Evolutionary conservation across 176 grass and related monocot species (phyloP), one percentile per base, ranked within the genome.

Genomic region (Panicum miliaceum): DNA sequence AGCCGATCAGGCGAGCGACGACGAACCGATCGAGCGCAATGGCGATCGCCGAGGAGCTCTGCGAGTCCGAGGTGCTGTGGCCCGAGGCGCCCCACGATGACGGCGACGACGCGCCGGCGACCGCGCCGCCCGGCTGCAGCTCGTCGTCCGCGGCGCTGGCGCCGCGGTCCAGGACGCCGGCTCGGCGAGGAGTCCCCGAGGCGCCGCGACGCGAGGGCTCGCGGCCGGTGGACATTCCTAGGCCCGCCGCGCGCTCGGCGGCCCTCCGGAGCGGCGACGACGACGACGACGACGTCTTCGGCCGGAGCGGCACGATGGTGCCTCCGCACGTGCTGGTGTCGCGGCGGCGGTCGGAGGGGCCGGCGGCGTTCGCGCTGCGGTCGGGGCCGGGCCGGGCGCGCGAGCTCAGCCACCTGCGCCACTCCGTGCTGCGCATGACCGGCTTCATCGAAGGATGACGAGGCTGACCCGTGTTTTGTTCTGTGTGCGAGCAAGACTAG

Each of bases 381-480:
- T 85, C 82, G 15, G 94, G 92, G 11, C 86, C 89, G 20, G 92
- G 90, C 22, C 67, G 88, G 71, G 89, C 88, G 56, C 88, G 88
- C n/a, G 94, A 97, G 68, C 90, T 92, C 62, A 85, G 86, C 69
- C 77, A 89, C 63, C 80, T 91, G 51, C 83, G 94, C 47, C 53
- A 89, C 80, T 84, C 84, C 63, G 92, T 97, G 70, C 82, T 92
- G 65, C 86, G 88, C 5, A 92, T 97, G 90, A 97, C 92, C 76
- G 90, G 94, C 2, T 97, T 92, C 86, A 89, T 91, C 54, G 92
- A 97, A 88, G 90, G 88, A 75, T 97, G 86, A 88, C 75, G 7
- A 66, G 81, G 47, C 59, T 67, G 48, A 23, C 82, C 62, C 20
- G 18, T 45, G 16, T 1, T 6, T 37, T 6, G 47, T 81, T 54